phyloP scores from a whole-genome alignment of 2,329 filamentous ascomycete species.

The Trichoderma semiorbis region DNA sequence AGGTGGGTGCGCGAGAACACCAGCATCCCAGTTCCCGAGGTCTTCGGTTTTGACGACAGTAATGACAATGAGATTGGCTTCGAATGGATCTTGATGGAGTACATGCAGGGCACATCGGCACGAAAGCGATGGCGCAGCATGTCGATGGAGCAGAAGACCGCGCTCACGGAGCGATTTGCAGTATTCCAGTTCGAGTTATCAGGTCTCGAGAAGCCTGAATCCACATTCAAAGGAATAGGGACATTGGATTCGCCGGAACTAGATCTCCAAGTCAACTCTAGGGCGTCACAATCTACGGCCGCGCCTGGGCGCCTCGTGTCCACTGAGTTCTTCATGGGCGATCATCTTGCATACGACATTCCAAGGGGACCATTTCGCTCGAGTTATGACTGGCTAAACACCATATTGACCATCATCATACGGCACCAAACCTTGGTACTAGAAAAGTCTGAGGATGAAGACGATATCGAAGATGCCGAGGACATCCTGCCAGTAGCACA shows the following conservation, averaged over 20 bases:
- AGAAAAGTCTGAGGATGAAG: background rate
- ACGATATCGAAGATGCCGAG: background rate
- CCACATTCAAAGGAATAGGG: background rate
- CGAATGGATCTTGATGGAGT: background rate
- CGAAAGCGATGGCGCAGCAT: background rate
- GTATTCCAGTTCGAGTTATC: background rate
- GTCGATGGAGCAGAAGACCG: background rate
- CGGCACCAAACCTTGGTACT: background rate
- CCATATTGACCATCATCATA: background rate
- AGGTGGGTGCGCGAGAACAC: background rate
- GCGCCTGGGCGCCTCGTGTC: background rate
- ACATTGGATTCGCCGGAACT: background rate
- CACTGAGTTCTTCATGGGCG: background rate
- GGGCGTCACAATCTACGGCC: background rate
- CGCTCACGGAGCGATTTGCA: background rate
- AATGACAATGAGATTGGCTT: background rate
- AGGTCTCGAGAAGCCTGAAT: background rate
- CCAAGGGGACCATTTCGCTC: background rate
- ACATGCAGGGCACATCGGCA: background rate
- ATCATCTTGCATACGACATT: background rate
- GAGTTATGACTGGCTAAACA: background rate
- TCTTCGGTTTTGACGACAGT: background rate
- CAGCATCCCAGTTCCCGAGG: background rate
- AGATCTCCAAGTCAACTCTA: background rate
- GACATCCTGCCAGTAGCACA: background rate